Percentiles rank a stretch among this genome's conserved stretches.
These are phyloP conservation scores for Fusarium humuli DNA, from an alignment of 2,329 filamentous ascomycete species.

Conservation along the genomic window DNA sequence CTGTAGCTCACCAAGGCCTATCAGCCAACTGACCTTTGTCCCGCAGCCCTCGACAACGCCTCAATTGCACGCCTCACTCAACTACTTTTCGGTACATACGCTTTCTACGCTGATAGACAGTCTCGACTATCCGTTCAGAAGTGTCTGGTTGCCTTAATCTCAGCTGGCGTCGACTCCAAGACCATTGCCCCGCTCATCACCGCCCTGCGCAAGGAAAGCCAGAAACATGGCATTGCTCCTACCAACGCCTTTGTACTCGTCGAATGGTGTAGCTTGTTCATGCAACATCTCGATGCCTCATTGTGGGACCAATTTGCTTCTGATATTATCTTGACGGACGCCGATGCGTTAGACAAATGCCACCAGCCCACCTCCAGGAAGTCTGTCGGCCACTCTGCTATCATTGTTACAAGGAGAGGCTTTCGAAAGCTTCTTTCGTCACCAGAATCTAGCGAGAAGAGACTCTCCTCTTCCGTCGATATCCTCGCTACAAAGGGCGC, in stretches of 20 bases:
- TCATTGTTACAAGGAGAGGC: slow-evolving; percentile 82
- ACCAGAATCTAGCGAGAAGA: slow-evolving; percentile 66
- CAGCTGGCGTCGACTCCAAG: slow-evolving; percentile 64
- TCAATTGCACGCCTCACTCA: slow-evolving; percentile 69
- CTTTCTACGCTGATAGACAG: slow-evolving; percentile 85
- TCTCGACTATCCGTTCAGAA: slow-evolving; percentile 86
- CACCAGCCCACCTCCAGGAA: slow-evolving; percentile 72
- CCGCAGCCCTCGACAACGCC: slow-evolving; percentile 60
- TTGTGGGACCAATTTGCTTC: slow-evolving; percentile 73
- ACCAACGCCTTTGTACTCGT: slow-evolving; percentile 88
- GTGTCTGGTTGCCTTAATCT: slow-evolving; percentile 78
- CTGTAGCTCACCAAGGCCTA: slow-evolving; percentile 8
- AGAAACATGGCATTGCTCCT: slow-evolving; percentile 81
- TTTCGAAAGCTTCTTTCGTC: slow-evolving; percentile 78
- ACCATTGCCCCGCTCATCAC: slow-evolving; percentile 73
- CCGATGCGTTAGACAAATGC: slow-evolving; percentile 82
- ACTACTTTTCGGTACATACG: slow-evolving; percentile 87
- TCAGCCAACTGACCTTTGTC: slow-evolving; percentile 35
- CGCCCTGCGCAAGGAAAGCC: slow-evolving; percentile 76
- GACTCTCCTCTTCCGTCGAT: slow-evolving; percentile 71
- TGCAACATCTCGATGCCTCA: slow-evolving; percentile 74
- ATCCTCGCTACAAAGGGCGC: slow-evolving; percentile 76
- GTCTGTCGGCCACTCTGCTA: slow-evolving; percentile 77
- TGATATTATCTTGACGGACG: slow-evolving; percentile 75
- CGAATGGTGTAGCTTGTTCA: slow-evolving; percentile 87